Base-by-base conservation (phyloP, 164 flowering plant species). In the Hamamelis virginiana region DNA sequence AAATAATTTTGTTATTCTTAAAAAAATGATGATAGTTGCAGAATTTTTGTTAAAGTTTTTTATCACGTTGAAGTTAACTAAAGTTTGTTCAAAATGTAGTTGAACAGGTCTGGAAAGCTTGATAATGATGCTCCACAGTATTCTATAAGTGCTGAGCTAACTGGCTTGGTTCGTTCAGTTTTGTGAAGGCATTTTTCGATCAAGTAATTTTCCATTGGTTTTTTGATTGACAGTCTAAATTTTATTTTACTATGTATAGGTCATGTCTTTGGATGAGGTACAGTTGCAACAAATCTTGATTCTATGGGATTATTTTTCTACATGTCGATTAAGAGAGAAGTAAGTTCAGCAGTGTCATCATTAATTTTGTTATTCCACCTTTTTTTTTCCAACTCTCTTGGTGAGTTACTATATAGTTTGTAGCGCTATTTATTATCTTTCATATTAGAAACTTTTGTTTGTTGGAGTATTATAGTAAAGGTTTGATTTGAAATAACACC, bases 91-190 rank as follows among this genome's bases (percentile, higher is more conserved):
- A 73, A 47, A 19, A 16, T 81, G 75, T 65, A 92, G 98, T 90
- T 90, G n/a, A 86, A 84, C 76, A 85, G 83, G 73, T 82, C 91
- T 45, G 97, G 92, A 50, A 81, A 78, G 77, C 80, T 88, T 74
- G 88, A 87, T 75, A 74, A 70, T 69, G 90, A 87, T 72, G 79
- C 73, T 66, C 92, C 97, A 19, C 96, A 90, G 52, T 90, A 87
- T 77, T 84, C 86, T 22, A 65, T 92, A 65, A 74, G 43, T 59
- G 86, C 92, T 27, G 90, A 89, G 65, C 51, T 88, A 50, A 64
- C 78, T 45, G 28, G 61, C 56, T 53, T 92, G 96, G 98, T 94
- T 71, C 28, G 91, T 81, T 65, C 60, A 65, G 60, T 72, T 8
- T 41, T 47, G 59, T 46, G 3, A 27, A 55, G 38, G 5, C 47